A percentile compares a stretch with the other conserved stretches of the same genome.
Conservation (phyloP, 768 basidiomycete genomes). For the Boletus subparvulus region DNA sequence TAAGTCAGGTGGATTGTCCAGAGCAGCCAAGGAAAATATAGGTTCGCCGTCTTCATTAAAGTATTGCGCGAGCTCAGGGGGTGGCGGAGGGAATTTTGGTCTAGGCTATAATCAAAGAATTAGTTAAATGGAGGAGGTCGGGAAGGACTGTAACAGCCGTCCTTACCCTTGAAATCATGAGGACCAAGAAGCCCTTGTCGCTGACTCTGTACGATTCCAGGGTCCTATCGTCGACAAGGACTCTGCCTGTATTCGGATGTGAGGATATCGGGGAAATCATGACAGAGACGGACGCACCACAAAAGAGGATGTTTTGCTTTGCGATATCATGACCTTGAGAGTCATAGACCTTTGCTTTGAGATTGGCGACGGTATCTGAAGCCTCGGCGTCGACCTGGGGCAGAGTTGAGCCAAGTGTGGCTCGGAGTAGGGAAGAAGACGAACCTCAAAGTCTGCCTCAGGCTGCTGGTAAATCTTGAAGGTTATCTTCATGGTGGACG, state of each 20-base stretch:
- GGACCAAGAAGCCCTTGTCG: background rate
- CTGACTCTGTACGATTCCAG: slow-evolving; percentile 1
- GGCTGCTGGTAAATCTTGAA: slow-evolving; percentile 4
- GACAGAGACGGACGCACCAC: background rate
- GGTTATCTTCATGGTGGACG: slow-evolving; percentile 7
- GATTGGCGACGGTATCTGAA: slow-evolving; percentile 4
- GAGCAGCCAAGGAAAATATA: background rate
- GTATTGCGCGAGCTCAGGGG: no score
- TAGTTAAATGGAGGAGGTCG: background rate
- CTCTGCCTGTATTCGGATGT: background rate
- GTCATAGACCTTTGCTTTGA: slow-evolving; percentile 2
- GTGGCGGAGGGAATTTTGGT: no score
- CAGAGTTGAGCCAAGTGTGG: background rate
- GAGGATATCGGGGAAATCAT: background rate
- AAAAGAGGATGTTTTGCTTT: background rate
- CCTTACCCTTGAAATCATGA: background rate
- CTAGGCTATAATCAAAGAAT: background rate
- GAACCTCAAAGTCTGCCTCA: background rate
- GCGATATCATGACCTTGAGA: background rate
- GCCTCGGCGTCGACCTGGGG: slow-evolving; percentile 3
- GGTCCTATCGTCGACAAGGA: background rate
- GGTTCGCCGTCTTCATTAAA: no score
- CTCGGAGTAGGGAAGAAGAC: background rate
- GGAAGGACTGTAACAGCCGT: no score
- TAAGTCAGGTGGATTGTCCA: background rate